Evolutionary conservation across 1,139 yeast genomes (phyloP).

Genomic region (Candida sanyaensis): DNA sequence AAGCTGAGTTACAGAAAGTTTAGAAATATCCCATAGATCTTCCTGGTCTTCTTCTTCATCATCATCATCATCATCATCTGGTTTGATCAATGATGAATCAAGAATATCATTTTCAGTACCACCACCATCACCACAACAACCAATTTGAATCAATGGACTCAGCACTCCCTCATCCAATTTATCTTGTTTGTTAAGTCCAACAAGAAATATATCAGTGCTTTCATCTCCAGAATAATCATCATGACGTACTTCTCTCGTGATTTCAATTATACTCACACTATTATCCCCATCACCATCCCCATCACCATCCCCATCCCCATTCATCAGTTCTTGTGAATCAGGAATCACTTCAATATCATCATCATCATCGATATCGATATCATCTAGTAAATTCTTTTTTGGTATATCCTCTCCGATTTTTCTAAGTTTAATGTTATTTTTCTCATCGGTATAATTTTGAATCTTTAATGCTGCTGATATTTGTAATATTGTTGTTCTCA

Average conservation of each 20-base stretch:
- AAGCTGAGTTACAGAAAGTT: slow-evolving; percentile 21
- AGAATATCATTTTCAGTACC: background rate
- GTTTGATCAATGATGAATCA: background rate
- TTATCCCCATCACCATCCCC: slow-evolving; percentile 15
- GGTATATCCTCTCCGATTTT: slow-evolving; percentile 23
- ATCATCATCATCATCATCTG: too few species aligned
- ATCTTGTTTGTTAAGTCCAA: background rate
- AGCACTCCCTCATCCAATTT: slow-evolving; percentile 24
- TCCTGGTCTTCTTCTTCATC: too few species aligned
- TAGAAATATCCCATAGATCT: background rate
- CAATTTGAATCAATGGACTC: slow-evolving; percentile 26
- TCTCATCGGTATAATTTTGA: slow-evolving; percentile 17
- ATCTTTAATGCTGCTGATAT: slow-evolving; percentile 24
- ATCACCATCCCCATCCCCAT: slow-evolving; percentile 17
- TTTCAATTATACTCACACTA: slow-evolving; percentile 35
- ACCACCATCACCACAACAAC: background rate
- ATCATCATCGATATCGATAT: too few species aligned
- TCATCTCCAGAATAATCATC: slow-evolving; percentile 8
- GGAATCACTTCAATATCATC: slow-evolving; percentile 29
- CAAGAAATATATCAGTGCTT: slow-evolving; percentile 1
- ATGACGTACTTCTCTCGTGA: slow-evolving; percentile 26
- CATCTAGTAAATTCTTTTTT: slow-evolving; percentile 14
- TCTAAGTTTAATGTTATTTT: slow-evolving; percentile 19
- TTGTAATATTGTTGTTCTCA: slow-evolving; percentile 22
- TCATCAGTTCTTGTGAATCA: slow-evolving; percentile 33